Evolutionary conservation across 1,284 basidiomycete species (phyloP), one percentile per base, ranked within the genome.

Genomic region (Phellinidium pouzarii): DNA sequence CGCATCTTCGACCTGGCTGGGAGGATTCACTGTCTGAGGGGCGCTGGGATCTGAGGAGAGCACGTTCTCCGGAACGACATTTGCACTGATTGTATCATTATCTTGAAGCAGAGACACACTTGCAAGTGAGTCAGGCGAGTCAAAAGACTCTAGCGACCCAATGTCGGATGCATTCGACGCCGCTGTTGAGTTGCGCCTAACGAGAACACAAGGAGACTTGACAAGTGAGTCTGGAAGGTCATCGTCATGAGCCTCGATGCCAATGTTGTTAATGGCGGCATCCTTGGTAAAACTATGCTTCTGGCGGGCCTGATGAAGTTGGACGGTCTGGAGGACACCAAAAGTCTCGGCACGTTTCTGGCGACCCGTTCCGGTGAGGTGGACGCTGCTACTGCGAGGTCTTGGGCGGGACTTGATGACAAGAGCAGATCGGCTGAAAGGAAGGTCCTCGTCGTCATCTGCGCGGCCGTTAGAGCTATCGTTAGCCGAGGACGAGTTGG

Each of bases 261-360:
- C 1, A 60, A 61, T 26, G 31, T 42, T 23, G 25, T 43, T 36
- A 29, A 34, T 43, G 8, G 43, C 46, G 20, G 44, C 17, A 14
- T 45, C 50, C 22, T 17, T 43, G 50, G 72, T 66, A 49, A 84
- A 80, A 0, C 73, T 71, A 58, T 84, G 84, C 1, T 70, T 71
- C 9, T 78, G 72, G 12, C 80, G 76, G 8, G 79, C 72, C 29
- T 58, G 56, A 58, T 85, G 82, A 37, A 68, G 58, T 54, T 83
- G 79, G 5, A 87, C 75, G 1, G 78, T 75, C 57, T 78, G 73
- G 36, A 87, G 63, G 2, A 87, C 79, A 27, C 80, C 73, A 17
- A 78, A 63, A 25, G 68, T 74, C 53, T 75, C 70, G 0, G 65
- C 66, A 17, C 69, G 70, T 48, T 77, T 68, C 22, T 59, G 60